Base-by-base conservation (phyloP, 2,329 filamentous ascomycete species). In the Myotisia sp. region DNA sequence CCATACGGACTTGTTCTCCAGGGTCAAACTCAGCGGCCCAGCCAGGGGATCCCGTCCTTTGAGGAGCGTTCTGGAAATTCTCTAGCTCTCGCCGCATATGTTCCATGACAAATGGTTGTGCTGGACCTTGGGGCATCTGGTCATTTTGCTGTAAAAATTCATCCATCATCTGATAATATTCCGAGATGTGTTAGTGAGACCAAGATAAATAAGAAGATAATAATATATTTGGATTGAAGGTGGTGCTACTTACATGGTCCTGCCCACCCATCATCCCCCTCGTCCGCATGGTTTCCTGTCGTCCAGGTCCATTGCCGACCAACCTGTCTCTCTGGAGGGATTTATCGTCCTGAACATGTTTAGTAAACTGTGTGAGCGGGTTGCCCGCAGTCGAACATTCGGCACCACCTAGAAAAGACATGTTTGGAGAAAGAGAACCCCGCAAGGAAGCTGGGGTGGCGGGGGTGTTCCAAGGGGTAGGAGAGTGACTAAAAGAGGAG, bases 331-430 rank as follows among this genome's bases (percentile, higher is more conserved):
- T 72, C 62, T 95, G 90, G 38, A 95, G 66, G 38, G 82, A 90
- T 62, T 86, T 92, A 65, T 98, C 90, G 69, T 92, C 84, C 54
- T 92, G 82, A 37, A 90, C 83, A 59, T 94, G 86, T 62, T 98
- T 98, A 44, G 86, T 84, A 58, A 98, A 92, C 67, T 95, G 90
- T 55, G 83, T 87, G 50, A 98, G 76, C 38, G 92, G 90, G 60
- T 98, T 98, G 52, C 79, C 84, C 44, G 82, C 85, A 42, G 90
- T 92, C 37, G 87, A 95, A 70, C 90, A 98, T 65, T 95, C 90
- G 48, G 87, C 81, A 48, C 87, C 86, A 61, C 84, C 83, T 50
- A 95, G 71, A 59, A 98, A 95, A 36, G 87, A 94, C 87, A 98
- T 95, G 46, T 42, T 65, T 44, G 8, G 9, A 9, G 12, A 13